Percentiles rank a stretch among this genome's conserved stretches.
These are phyloP conservation scores for Podospora anserina DNA, from an alignment of 495 filamentous ascomycete genomes.

Conservation along the genomic window DNA sequence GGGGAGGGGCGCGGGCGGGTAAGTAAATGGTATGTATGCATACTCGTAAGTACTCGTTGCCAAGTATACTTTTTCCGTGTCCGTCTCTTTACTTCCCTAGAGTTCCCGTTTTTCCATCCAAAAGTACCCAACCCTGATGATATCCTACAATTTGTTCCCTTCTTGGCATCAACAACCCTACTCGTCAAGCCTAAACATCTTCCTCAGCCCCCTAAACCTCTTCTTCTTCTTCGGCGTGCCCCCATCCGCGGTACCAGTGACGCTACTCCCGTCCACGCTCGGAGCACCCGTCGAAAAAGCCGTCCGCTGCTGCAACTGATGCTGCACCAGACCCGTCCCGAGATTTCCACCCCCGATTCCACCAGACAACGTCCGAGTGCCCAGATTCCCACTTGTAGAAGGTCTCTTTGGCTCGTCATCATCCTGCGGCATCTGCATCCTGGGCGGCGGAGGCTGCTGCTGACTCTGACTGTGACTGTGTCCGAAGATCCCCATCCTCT, in stretches of 20 bases:
- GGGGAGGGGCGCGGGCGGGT: too few species aligned
- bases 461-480: background rate
- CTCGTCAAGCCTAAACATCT: slow-evolving; percentile 55
- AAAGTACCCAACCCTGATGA: background rate
- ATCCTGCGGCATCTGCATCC: background rate
- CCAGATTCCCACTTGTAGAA: slow-evolving; percentile 27
- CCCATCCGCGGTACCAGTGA: slow-evolving; percentile 29
- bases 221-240: slow-evolving; percentile 59
- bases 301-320: slow-evolving; percentile 17
- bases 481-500: slow-evolving; percentile 20
- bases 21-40: background rate
- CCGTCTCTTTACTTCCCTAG: background rate
- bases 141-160: background rate
- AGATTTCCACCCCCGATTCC: background rate
- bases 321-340: slow-evolving; percentile 6
- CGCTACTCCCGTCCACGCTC: slow-evolving; percentile 18
- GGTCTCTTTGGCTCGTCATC: slow-evolving; percentile 6
- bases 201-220: slow-evolving; percentile 55
- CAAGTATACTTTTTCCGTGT: background rate
- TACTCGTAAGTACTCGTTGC: background rate
- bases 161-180: slow-evolving; percentile 19
- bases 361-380: slow-evolving; percentile 30
- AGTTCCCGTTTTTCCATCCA: background rate
- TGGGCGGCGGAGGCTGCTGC: background rate
- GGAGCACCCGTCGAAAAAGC: slow-evolving; percentile 19